Percentiles rank a stretch among this genome's conserved stretches.
Evolutionary conservation across 306 rosid species (phyloP).

Genomic region (Ceratonia siliqua): DNA sequence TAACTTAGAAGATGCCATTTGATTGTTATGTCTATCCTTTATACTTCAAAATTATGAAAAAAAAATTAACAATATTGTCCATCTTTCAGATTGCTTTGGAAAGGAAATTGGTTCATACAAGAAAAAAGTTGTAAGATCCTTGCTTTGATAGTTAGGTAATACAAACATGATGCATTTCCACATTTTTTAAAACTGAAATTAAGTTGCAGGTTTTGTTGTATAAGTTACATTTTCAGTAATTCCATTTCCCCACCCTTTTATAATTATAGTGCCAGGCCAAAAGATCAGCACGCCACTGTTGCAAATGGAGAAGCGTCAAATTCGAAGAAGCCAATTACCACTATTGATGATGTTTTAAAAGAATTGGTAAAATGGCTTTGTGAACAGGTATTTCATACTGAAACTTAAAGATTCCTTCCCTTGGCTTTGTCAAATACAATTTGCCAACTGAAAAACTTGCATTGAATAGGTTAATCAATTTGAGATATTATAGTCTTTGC

Average conservation of each 20-base stretch:
- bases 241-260: conserved; percentile 11
- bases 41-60: conserved; percentile 23
- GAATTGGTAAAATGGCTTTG: conserved; percentile 97
- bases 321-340: conserved; percentile 59
- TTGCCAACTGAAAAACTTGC: conserved; percentile 14
- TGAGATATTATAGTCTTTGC: conserved; percentile 22
- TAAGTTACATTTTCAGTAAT: conserved; percentile 20
- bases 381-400: conserved; percentile 72
- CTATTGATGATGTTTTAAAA: conserved; percentile 82
- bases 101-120: conserved; percentile 94
- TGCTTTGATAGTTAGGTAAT: conserved; percentile 79
- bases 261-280: conserved; percentile 74
- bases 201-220: conserved; percentile 9
- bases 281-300: conserved; percentile 51
- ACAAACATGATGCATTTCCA: conserved; percentile 15
- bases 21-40: conserved; percentile 9
- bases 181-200: conserved; percentile 18
- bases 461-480: not conserved
- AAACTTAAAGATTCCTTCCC: not conserved
- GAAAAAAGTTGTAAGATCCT: conserved; percentile 98
- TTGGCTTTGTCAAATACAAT: not conserved
- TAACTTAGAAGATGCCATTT: not conserved
- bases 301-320: conserved; percentile 74
- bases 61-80: conserved; percentile 26
- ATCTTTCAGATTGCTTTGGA: conserved; percentile 91